These are phyloP conservation scores for Schoenoplectus triqueter DNA, from an alignment of 202 grass and related monocot genomes.

Conservation along the genomic window DNA sequence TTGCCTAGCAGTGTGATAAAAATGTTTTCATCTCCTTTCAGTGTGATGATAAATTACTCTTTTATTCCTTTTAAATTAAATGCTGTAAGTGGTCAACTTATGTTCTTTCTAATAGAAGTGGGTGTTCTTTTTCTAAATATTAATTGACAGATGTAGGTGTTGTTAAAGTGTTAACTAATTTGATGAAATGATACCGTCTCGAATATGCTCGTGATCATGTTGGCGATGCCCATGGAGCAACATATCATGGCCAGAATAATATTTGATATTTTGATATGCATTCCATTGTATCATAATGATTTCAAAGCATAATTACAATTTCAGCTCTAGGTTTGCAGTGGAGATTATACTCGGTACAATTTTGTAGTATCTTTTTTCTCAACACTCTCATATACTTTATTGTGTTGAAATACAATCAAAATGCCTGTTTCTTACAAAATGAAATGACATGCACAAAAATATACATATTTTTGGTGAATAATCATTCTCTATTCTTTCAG, in stretches of 20 bases:
- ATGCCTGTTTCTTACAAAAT: slow-evolving; percentile 26
- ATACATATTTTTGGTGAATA: slow-evolving; percentile 24
- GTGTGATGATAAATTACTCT: not conserved
- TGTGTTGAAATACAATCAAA: slow-evolving; percentile 6
- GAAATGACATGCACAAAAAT: slow-evolving; percentile 21
- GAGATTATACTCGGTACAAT: not conserved
- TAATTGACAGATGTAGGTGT: not conserved
- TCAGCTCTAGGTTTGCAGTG: not conserved
- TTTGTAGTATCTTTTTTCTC: not conserved
- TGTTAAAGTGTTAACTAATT: not conserved
- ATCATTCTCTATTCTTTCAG: slow-evolving; percentile 13
- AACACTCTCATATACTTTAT: not conserved
- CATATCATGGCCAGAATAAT: not conserved
- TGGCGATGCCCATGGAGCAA: not conserved
- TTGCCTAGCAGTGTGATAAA: slow-evolving; percentile 12
- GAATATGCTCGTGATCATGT: not conserved
- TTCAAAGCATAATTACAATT: not conserved
- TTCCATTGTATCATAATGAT: not conserved
- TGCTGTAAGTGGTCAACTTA: not conserved
- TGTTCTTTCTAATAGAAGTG: not conserved
- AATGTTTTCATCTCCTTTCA: slow-evolving; percentile 5
- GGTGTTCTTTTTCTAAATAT: not conserved
- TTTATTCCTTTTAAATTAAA: not conserved
- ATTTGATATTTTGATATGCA: not conserved
- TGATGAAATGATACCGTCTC: not conserved